These are phyloP conservation scores for Centella asiatica DNA, from an alignment of 129 eudicot species.

Conservation along the genomic window DNA sequence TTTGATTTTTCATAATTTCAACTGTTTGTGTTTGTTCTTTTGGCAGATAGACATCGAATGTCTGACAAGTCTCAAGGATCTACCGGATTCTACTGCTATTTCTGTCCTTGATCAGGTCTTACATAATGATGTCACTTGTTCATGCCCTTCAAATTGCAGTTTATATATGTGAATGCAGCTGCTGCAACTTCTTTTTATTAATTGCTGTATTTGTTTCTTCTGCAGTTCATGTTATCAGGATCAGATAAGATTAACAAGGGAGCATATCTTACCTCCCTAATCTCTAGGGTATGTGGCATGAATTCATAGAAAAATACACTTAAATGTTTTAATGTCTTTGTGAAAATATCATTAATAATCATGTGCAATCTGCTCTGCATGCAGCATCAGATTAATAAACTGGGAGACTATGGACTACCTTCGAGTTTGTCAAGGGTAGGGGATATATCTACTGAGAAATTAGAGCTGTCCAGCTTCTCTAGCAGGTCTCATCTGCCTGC, in stretches of 20 bases:
- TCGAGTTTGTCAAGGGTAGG: conserved; percentile 30
- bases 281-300: conserved; percentile 43
- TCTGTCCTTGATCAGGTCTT: conserved; percentile 85
- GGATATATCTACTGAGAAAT: conserved; percentile 28
- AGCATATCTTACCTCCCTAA: conserved; percentile 47
- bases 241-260: conserved; percentile 58
- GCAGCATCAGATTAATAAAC: conserved; percentile 55
- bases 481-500: conserved; percentile 35
- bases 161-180: neutral
- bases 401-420: conserved; percentile 26
- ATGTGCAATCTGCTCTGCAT: conserved; percentile 1
- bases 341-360: neutral
- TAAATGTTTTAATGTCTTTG: neutral
- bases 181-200: neutral
- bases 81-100: conserved; percentile 73
- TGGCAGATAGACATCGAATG: conserved; percentile 58
- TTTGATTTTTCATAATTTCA: neutral
- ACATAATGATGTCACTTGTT: neutral
- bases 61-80: conserved; percentile 49
- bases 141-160: neutral
- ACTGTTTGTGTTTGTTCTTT: conserved; percentile 11
- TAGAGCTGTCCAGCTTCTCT: conserved; percentile 34
- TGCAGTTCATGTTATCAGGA: conserved; percentile 83
- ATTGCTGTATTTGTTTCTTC: conserved; percentile 12
- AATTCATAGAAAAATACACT: neutral